A percentile compares a stretch with the other conserved stretches of the same genome.
These are phyloP conservation scores for Colletotrichum sp. DNA, from an alignment of 2,329 filamentous ascomycete species.

Conservation along the genomic window DNA sequence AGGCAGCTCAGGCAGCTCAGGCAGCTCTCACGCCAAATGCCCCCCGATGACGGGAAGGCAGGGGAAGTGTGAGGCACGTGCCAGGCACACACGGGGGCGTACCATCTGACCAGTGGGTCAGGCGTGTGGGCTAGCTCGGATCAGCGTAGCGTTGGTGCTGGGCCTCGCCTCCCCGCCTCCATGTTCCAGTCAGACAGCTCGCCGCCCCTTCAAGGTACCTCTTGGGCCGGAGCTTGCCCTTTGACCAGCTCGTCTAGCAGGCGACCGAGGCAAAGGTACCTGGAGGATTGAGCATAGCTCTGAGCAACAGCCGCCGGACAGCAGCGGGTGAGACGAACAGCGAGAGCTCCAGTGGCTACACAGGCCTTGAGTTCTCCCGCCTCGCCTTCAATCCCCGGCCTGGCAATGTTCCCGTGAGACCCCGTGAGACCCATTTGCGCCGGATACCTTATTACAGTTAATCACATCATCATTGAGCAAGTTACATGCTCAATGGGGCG, in stretches of 20 bases:
- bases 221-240: background rate
- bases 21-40: background rate
- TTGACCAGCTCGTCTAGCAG: background rate
- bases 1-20: background rate
- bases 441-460: slow-evolving; percentile 6
- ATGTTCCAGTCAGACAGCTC: slow-evolving; percentile 16
- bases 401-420: background rate
- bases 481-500: background rate
- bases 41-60: slow-evolving; percentile 16
- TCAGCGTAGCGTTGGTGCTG: slow-evolving; percentile 20
- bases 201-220: background rate
- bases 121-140: slow-evolving; percentile 16
- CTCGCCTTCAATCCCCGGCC: slow-evolving; percentile 6
- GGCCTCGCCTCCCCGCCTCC: slow-evolving; percentile 19
- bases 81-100: slow-evolving; percentile 15
- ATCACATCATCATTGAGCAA: slow-evolving; percentile 11
- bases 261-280: background rate
- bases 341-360: slow-evolving; percentile 2
- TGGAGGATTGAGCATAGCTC: background rate
- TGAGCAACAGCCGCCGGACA: background rate
- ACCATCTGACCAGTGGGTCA: slow-evolving; percentile 21
- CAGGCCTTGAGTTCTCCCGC: slow-evolving; percentile 4
- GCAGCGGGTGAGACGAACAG: background rate
- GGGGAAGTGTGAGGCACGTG: slow-evolving; percentile 13
- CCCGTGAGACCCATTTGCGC: background rate